A percentile compares a stretch with the other conserved stretches of the same genome.
phyloP scores from a whole-genome alignment of 768 basidiomycete genomes.

The Rhodotorula paludigena region DNA sequence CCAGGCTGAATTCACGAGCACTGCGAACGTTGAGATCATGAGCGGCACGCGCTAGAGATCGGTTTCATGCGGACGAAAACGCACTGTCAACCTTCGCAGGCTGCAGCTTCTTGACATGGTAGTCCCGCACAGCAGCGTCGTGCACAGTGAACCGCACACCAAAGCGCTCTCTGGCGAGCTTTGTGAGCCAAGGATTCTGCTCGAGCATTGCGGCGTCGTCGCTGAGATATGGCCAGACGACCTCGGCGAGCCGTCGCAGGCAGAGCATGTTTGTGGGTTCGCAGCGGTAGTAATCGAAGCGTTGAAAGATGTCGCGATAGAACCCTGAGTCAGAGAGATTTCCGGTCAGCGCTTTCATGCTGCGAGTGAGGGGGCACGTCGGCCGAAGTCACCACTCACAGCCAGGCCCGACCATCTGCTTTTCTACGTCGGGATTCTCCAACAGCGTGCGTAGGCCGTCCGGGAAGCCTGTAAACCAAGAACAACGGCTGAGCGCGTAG shows the following conservation, averaged over 20 bases:
- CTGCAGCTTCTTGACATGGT: neutral
- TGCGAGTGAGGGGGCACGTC: neutral
- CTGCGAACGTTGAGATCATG: too few species aligned
- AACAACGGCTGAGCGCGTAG: neutral
- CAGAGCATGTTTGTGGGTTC: neutral
- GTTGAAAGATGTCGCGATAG: neutral
- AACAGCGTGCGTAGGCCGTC: neutral
- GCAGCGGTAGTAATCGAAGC: neutral
- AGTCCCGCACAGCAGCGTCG: neutral
- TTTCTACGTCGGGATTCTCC: neutral
- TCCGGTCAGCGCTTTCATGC: neutral
- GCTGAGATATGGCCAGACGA: neutral
- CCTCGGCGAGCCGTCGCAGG: neutral
- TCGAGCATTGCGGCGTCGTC: neutral
- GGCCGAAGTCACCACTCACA: neutral
- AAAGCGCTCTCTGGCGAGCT: neutral
- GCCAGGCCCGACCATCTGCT: neutral
- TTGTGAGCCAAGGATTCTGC: neutral
- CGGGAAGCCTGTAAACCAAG: neutral
- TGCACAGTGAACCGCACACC: neutral
- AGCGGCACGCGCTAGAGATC: too few species aligned
- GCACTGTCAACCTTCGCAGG: neutral
- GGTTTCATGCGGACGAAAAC: too few species aligned
- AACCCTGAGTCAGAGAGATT: neutral
- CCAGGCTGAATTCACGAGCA: neutral